These are phyloP conservation scores for Apiospora aurea DNA, from an alignment of 2,329 filamentous ascomycete genomes.

Conservation along the genomic window DNA sequence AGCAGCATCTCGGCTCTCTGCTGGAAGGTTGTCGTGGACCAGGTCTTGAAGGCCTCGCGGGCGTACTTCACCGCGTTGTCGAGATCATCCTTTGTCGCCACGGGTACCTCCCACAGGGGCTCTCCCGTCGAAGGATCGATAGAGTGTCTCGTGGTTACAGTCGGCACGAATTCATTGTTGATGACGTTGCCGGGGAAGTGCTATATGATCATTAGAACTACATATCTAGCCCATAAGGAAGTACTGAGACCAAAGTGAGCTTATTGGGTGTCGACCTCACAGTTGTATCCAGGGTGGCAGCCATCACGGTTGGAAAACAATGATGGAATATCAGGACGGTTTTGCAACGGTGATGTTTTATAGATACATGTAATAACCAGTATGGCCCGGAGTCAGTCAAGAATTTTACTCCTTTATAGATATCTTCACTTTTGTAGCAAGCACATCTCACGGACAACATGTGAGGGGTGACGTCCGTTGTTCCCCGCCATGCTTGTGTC, in stretches of 20 bases:
- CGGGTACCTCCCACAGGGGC: constrained; percentile 45
- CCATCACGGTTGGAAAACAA: background rate
- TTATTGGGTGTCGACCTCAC: background rate
- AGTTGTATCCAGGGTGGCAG: background rate
- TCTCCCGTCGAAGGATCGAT: constrained; percentile 44
- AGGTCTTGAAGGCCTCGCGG: constrained; percentile 45
- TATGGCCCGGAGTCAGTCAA: too few relatives aligned
- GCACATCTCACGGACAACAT: background rate
- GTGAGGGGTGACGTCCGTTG: background rate
- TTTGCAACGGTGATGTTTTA: background rate
- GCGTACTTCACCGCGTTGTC: constrained; percentile 48
- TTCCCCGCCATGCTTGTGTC: background rate
- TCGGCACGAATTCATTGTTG: constrained; percentile 25
- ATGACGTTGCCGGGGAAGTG: constrained; percentile 27
- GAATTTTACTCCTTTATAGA: background rate
- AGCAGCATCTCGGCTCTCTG: constrained; percentile 35
- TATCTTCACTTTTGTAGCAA: too few relatives aligned
- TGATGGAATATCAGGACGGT: background rate
- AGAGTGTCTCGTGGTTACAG: constrained; percentile 14
- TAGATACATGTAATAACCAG: background rate
- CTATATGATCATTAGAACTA: background rate
- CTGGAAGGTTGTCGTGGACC: constrained; percentile 41
- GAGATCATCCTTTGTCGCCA: constrained; percentile 47
- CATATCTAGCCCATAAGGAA: too few relatives aligned
- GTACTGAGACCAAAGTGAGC: too few relatives aligned